Conservation (phyloP, 345 rosid genomes). For the Carallia brachiata region DNA sequence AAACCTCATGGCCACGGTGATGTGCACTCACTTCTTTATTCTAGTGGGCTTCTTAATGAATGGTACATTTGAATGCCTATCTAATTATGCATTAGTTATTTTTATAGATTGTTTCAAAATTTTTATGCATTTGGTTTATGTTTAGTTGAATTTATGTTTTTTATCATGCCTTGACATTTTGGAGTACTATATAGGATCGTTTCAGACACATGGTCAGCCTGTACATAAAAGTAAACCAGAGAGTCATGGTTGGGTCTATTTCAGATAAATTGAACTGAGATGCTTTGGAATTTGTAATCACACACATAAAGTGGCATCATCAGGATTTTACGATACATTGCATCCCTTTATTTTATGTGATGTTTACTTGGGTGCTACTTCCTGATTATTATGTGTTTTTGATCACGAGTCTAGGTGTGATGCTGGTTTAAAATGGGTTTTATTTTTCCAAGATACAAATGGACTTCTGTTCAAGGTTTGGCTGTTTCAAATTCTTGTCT, state of each 20-base stretch:
- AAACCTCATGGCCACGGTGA: conserved; percentile 99
- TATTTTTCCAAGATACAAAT: conserved; percentile 97
- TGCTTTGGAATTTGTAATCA: neutral
- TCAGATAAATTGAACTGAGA: neutral
- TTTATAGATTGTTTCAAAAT: neutral
- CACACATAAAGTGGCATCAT: neutral
- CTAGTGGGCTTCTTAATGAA: conserved; percentile 71
- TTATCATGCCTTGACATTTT: neutral
- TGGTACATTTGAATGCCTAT: conserved; percentile 47
- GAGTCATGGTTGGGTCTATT: conserved; percentile 2
- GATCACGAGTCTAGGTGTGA: conserved; percentile 52
- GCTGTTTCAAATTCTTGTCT: conserved; percentile 10
- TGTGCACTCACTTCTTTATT: conserved; percentile 86
- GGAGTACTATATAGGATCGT: neutral
- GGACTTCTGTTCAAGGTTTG: conserved; percentile 94
- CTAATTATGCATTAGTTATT: conserved; percentile 12
- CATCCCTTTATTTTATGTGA: neutral
- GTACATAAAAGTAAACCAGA: neutral
- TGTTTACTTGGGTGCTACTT: neutral
- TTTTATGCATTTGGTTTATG: conserved; percentile 8
- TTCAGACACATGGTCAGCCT: neutral
- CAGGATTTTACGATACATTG: neutral
- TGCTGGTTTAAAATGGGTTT: conserved; percentile 79
- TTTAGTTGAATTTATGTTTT: neutral
- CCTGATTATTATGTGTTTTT: neutral